Evolutionary conservation across 1,139 yeast species (phyloP).

Genomic region (Taphrina populina): DNA sequence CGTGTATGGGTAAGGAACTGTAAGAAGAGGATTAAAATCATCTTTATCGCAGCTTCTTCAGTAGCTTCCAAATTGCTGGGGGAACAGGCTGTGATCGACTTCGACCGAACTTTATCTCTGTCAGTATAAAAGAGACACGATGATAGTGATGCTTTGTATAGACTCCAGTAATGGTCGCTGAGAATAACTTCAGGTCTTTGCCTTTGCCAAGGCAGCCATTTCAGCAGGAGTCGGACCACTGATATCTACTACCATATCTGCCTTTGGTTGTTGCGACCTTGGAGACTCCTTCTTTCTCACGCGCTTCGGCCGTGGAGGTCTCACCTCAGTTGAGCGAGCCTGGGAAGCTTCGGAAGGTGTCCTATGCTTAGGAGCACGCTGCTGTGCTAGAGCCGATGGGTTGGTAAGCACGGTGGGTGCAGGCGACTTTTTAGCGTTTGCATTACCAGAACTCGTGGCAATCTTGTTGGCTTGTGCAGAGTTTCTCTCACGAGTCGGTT

Average conservation of each 20-base stretch:
- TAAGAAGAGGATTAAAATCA: too few species aligned
- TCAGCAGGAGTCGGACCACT: slow-evolving; percentile 33
- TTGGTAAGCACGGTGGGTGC: background rate
- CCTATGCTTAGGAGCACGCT: background rate
- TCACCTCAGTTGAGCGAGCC: background rate
- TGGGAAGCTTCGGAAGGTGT: background rate
- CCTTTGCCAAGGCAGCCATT: slow-evolving; percentile 23
- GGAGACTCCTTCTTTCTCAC: background rate
- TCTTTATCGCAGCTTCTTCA: too few species aligned
- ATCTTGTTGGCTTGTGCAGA: background rate
- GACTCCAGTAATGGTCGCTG: too few species aligned
- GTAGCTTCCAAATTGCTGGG: too few species aligned
- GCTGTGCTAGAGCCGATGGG: slow-evolving; percentile 7
- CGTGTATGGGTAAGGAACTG: too few species aligned
- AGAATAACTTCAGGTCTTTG: slow-evolving; percentile 23
- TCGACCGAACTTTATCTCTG: too few species aligned
- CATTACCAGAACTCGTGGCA: background rate
- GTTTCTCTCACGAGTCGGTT: background rate
- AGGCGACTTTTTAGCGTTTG: background rate
- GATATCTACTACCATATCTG: background rate
- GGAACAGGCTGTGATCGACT: too few species aligned
- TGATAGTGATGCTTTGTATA: too few species aligned
- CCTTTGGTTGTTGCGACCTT: background rate
- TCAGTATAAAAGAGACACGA: too few species aligned
- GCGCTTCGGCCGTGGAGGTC: background rate